Conservation (phyloP, 805 yeast genomes). For the Priceomyces carsonii region DNA sequence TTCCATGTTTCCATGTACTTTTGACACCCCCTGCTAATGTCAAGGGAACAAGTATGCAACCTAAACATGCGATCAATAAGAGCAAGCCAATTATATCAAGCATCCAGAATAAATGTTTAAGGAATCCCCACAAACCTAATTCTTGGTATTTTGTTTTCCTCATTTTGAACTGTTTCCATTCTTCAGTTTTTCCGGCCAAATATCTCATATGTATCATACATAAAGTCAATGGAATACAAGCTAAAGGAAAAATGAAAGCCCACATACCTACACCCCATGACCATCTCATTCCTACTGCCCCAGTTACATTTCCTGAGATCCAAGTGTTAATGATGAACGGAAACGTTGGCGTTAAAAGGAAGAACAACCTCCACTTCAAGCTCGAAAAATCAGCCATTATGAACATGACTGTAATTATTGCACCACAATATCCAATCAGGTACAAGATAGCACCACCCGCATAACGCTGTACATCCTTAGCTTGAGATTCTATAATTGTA, state of each 20-base stretch:
- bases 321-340: constrained; percentile 22
- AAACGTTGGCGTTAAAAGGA: constrained; percentile 13
- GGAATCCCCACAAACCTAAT: constrained; percentile 8
- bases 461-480: constrained; percentile 24
- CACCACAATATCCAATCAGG: constrained; percentile 18
- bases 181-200: constrained; percentile 16
- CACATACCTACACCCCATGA: constrained; percentile 20
- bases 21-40: constrained; percentile 25
- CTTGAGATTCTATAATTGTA: constrained; percentile 29
- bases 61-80: constrained; percentile 31
- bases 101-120: constrained; percentile 20
- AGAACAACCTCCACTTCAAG: constrained; percentile 18
- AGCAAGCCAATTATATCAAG: constrained; percentile 36
- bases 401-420: constrained; percentile 11
- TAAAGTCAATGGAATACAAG: constrained; percentile 16
- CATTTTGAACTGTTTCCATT: constrained; percentile 15
- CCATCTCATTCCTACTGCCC: constrained; percentile 14
- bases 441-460: constrained; percentile 29
- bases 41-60: constrained; percentile 34
- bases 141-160: constrained; percentile 7
- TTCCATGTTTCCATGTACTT: constrained; percentile 14
- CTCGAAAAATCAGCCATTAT: constrained; percentile 19
- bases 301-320: constrained; percentile 17
- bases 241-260: constrained; percentile 20
- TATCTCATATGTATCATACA: constrained; percentile 17